Evolutionary conservation across 352 stramenopile genomes (phyloP).

Genomic region (Pythium guiyangense): DNA sequence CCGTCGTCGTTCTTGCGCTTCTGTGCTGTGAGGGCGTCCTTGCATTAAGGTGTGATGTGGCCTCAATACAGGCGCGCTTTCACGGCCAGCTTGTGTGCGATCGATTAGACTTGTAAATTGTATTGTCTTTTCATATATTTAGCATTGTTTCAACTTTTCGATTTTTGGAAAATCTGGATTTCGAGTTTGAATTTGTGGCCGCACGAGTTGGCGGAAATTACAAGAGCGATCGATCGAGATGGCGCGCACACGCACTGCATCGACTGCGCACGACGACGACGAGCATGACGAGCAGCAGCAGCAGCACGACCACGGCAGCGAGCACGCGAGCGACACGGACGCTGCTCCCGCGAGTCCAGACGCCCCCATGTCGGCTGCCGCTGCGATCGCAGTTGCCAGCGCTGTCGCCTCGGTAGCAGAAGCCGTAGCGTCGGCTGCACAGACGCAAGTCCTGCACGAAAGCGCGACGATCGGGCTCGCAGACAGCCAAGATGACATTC

Average conservation of each 20-base stretch:
- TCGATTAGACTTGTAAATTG: too few species aligned
- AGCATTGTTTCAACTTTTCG: not conserved
- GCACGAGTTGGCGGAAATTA: slow-evolving; percentile 9
- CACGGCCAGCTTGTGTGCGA: not conserved
- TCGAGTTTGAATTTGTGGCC: slow-evolving; percentile 13
- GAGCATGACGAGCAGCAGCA: not conserved
- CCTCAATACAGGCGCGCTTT: not conserved
- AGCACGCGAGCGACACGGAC: not conserved
- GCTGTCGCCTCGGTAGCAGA: not conserved
- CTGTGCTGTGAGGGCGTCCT: not conserved
- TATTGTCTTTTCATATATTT: too few species aligned
- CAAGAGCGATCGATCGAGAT: slow-evolving; percentile 8
- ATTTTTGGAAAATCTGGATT: not conserved
- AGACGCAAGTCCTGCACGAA: not conserved
- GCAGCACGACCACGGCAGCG: too few species aligned
- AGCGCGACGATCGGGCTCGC: not conserved
- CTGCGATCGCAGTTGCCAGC: not conserved
- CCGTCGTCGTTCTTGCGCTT: not conserved
- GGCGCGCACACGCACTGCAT: slow-evolving; percentile 4
- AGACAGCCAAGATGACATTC: slow-evolving; percentile 3
- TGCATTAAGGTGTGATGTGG: too few species aligned
- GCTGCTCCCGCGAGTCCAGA: not conserved
- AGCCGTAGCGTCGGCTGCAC: not conserved
- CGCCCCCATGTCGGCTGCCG: not conserved
- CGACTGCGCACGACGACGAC: slow-evolving; percentile 2